phyloP scores from a whole-genome alignment of 2,329 filamentous ascomycete genomes.

The Cladorrhinum sp. region DNA sequence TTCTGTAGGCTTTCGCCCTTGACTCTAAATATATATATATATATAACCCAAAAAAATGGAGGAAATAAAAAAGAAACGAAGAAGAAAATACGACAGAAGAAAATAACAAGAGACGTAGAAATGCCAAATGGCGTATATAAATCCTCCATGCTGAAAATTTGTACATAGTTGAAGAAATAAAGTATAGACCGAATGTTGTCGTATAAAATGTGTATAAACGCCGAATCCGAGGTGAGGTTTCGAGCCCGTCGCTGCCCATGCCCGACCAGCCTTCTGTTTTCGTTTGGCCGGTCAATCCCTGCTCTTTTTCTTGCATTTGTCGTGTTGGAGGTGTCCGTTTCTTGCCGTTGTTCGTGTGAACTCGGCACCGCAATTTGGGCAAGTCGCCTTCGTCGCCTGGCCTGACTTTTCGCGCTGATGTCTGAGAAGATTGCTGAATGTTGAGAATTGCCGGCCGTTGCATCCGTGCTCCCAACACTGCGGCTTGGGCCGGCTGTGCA shows the following conservation, averaged over 20 bases:
- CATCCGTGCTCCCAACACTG: constrained; percentile 98
- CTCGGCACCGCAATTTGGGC: constrained; percentile 86
- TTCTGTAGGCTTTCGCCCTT: neutral
- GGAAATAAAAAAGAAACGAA: neutral
- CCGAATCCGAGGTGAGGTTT: neutral
- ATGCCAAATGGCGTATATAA: neutral
- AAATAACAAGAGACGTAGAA: neutral
- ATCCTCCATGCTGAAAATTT: constrained; percentile 2
- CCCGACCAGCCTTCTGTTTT: neutral
- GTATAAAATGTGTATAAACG: neutral
- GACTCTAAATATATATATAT: no score
- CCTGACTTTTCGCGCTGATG: constrained; percentile 95
- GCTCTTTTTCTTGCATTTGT: constrained; percentile 81
- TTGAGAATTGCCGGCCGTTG: constrained; percentile 92
- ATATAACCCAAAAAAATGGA: neutral
- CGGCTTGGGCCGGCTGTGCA: constrained; percentile 81
- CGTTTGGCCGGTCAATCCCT: constrained; percentile 26
- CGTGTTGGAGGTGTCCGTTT: constrained; percentile 80
- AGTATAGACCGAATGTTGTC: constrained; percentile 1
- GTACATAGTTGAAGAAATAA: constrained; percentile 2
- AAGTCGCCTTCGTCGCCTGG: constrained; percentile 82
- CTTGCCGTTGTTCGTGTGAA: constrained; percentile 86
- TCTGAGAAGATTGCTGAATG: constrained; percentile 88
- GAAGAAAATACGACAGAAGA: neutral
- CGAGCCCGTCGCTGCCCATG: neutral